phyloP scores from a whole-genome alignment of 495 filamentous ascomycete genomes.

The Penicillium cosmopolitanum region DNA sequence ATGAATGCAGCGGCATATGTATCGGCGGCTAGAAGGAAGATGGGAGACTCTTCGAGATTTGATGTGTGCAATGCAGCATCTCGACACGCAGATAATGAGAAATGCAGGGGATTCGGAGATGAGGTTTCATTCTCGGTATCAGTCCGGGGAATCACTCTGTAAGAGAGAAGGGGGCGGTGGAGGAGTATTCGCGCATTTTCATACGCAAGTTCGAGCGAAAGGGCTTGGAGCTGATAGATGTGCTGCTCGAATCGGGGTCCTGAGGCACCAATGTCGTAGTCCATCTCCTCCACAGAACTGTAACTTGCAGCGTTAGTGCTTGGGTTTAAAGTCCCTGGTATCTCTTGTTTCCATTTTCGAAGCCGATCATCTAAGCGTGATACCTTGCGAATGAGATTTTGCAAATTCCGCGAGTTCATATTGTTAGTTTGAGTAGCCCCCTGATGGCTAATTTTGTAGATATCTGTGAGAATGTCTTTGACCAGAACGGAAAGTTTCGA shows the following conservation, averaged over 20 bases:
- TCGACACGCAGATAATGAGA: conserved; percentile 25
- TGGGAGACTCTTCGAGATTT: conserved; percentile 10
- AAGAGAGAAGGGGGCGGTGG: conserved; percentile 31
- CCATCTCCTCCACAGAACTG: conserved; percentile 26
- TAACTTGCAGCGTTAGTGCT: conserved; percentile 3
- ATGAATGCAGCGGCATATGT: conserved; percentile 38
- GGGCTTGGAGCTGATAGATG: conserved; percentile 35
- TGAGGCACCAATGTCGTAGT: conserved; percentile 32
- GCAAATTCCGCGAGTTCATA: not conserved
- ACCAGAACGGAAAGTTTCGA: conserved; percentile 33
- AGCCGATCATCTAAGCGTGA: conserved; percentile 12
- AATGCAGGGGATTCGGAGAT: conserved; percentile 7
- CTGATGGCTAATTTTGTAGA: conserved; percentile 28
- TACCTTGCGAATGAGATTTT: conserved; percentile 20
- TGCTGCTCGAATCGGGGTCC: conserved; percentile 31
- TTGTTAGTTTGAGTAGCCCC: not conserved
- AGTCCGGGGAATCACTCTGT: conserved; percentile 10
- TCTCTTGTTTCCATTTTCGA: conserved; percentile 23
- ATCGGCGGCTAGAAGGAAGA: conserved; percentile 27
- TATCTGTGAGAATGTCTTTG: conserved; percentile 25
- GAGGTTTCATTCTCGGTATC: not conserved
- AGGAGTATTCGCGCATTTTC: conserved; percentile 33
- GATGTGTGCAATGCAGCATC: conserved; percentile 34
- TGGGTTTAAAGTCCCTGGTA: conserved; percentile 18
- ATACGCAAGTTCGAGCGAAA: conserved; percentile 31